phyloP scores from a whole-genome alignment of 2,329 filamentous ascomycete genomes.

The Xylaria sp. region DNA sequence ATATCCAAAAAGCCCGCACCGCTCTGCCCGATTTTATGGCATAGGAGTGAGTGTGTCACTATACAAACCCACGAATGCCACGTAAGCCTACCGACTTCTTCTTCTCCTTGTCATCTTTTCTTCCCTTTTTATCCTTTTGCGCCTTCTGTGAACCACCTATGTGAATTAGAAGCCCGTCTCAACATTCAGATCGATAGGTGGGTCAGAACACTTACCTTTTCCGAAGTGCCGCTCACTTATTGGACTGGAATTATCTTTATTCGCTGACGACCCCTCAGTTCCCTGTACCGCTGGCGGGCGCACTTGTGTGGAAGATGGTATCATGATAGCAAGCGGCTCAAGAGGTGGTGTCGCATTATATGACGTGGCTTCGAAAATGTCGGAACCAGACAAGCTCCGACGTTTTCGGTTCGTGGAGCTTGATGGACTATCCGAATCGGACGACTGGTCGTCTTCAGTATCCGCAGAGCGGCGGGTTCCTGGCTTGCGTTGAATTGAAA shows the following conservation, averaged over 20 bases:
- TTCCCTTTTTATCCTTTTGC: slow-evolving; percentile 34
- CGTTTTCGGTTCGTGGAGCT: slow-evolving; percentile 53
- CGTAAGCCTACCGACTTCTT: slow-evolving; percentile 32
- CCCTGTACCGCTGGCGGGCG: slow-evolving; percentile 55
- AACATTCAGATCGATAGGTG: background rate
- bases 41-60: background rate
- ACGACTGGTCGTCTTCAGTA: slow-evolving; percentile 53
- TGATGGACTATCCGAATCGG: slow-evolving; percentile 54
- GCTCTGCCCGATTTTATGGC: background rate
- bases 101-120: slow-evolving; percentile 24
- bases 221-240: slow-evolving; percentile 59
- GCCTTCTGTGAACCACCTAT: slow-evolving; percentile 26
- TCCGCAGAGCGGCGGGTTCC: slow-evolving; percentile 39
- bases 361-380: slow-evolving; percentile 56
- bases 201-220: slow-evolving; percentile 54
- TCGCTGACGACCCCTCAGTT: slow-evolving; percentile 48
- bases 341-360: slow-evolving; percentile 59
- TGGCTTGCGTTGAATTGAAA: slow-evolving; percentile 41
- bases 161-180: slow-evolving; percentile 13
- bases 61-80: slow-evolving; percentile 38
- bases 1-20: background rate
- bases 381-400: slow-evolving; percentile 59
- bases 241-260: slow-evolving; percentile 46
- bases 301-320: slow-evolving; percentile 44
- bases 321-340: slow-evolving; percentile 46